These are phyloP conservation scores for Scheffersomyces quercinus DNA, from an alignment of 1,139 yeast species.

Conservation along the genomic window DNA sequence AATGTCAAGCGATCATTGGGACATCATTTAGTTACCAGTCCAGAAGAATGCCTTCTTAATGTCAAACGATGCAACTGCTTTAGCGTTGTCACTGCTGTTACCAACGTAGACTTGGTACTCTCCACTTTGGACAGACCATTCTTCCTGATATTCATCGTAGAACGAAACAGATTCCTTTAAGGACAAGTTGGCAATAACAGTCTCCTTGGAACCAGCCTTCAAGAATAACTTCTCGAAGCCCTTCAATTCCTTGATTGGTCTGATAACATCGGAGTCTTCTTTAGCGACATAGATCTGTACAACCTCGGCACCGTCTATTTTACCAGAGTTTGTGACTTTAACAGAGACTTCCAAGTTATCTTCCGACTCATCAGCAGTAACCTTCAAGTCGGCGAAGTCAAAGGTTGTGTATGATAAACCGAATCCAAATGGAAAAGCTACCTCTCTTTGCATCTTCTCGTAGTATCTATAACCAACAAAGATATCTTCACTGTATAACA, in stretches of 20 bases:
- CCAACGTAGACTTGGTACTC: constrained; percentile 1
- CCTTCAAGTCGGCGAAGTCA: constrained; percentile 13
- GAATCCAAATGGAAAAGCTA: constrained; percentile 25
- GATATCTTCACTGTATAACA: constrained; percentile 28
- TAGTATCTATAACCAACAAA: constrained; percentile 21
- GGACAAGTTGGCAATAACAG: constrained; percentile 5
- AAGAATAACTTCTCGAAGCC: constrained; percentile 42
- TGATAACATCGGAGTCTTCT: constrained; percentile 36
- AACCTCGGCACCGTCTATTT: constrained; percentile 42
- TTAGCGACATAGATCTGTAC: constrained; percentile 49
- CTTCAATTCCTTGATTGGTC: constrained; percentile 60
- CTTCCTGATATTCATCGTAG: constrained; percentile 9
- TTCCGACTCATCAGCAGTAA: constrained; percentile 8
- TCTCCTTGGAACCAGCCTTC: neutral
- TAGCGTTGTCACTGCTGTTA: constrained; percentile 1
- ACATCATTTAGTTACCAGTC: neutral
- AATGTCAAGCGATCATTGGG: neutral
- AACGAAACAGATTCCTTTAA: constrained; percentile 12
- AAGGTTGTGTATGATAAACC: constrained; percentile 27
- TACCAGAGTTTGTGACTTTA: constrained; percentile 44
- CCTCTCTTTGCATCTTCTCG: constrained; percentile 12
- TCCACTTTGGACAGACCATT: constrained; percentile 6
- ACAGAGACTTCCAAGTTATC: constrained; percentile 26
- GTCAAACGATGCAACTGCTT: neutral
- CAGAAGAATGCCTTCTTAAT: neutral